Evolutionary conservation across 805 yeast genomes (phyloP), one percentile per base, ranked within the genome.

Genomic region (Kodamaea kaohsiungensis): DNA sequence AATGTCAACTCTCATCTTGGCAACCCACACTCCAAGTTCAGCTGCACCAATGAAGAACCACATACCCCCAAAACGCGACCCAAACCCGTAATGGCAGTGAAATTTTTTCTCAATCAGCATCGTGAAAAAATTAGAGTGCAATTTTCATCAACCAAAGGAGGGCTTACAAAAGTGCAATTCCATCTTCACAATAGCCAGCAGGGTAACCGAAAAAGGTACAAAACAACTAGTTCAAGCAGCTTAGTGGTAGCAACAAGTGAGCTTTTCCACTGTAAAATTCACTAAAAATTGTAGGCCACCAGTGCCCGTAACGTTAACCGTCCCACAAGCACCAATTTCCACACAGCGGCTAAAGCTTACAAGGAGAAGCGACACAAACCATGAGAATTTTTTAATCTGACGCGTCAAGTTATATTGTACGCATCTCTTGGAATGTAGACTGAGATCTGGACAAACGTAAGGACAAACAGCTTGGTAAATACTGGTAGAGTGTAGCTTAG

Each of bases 321-420:
- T 37, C 40, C 40, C 40, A 37, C 16, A 37, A 37, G 40, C 40
- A 13, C n/a, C 40, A 15, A n/a, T 4, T 15, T 37, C 16, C 19
- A 5, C 35, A 30, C 35, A 12, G 35, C 35, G 35, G 13, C 13
- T 9, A 30, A 30, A 30, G 13, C 17, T 25, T 16, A 12, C 17
- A 47, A 37, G 49, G 30, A 37, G 45, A 13, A 40, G 37, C 16
- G 25, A 15, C 51, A 48, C 51, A 48, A 48, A 48, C 19, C 46
- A 17, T 17, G 42, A 6, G n/a, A 33, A 46, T 30, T 46, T 39
- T 8, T 30, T 3, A 30, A 12, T 9, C 35, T 30, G 35, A 30
- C 35, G 35, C 35, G 35, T 30, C 35, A 30, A 30, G 6, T 5
- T 30, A 30, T 30, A 30, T 30, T 30, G 35, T 30, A 30, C 35